phyloP scores from a whole-genome alignment of 805 yeast species.

The Lachancea kluyveri region DNA sequence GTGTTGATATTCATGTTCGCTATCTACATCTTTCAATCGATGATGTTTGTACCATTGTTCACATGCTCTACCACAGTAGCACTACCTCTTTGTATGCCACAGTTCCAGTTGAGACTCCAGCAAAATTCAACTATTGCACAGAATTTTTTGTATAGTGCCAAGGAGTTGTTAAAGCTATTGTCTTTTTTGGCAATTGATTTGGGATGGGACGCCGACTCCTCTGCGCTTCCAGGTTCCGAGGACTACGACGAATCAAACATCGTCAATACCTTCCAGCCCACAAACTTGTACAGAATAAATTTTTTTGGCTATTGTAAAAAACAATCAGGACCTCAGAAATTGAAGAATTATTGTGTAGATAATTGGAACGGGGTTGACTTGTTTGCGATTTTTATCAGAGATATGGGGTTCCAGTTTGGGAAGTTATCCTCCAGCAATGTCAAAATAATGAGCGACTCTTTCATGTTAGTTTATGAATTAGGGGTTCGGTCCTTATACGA shows the following conservation, averaged over 20 bases:
- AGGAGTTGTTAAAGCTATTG: constrained; percentile 22
- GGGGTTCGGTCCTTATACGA: constrained; percentile 16
- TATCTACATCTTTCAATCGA: too few relatives aligned
- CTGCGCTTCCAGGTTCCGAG: background rate
- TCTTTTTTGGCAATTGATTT: constrained; percentile 28
- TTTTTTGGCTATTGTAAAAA: constrained; percentile 27
- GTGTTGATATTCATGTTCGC: too few relatives aligned
- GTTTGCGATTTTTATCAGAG: constrained; percentile 22
- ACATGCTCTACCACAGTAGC: constrained; percentile 17
- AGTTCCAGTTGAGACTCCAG: constrained; percentile 19
- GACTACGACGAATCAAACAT: constrained; percentile 24
- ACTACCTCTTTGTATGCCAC: constrained; percentile 24
- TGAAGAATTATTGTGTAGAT: constrained; percentile 17
- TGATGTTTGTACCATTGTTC: too few relatives aligned
- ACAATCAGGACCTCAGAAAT: constrained; percentile 2
- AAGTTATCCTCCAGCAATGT: constrained; percentile 19
- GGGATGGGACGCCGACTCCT: constrained; percentile 17
- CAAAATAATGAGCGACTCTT: constrained; percentile 19
- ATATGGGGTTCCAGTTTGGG: constrained; percentile 27
- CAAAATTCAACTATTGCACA: constrained; percentile 18
- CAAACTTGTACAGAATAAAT: constrained; percentile 20
- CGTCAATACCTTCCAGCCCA: constrained; percentile 20
- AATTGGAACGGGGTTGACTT: constrained; percentile 24
- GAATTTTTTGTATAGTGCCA: constrained; percentile 19
- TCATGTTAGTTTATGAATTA: constrained; percentile 21